phyloP scores from a whole-genome alignment of 2,329 filamentous ascomycete genomes.

The Pyricularia grisea region DNA sequence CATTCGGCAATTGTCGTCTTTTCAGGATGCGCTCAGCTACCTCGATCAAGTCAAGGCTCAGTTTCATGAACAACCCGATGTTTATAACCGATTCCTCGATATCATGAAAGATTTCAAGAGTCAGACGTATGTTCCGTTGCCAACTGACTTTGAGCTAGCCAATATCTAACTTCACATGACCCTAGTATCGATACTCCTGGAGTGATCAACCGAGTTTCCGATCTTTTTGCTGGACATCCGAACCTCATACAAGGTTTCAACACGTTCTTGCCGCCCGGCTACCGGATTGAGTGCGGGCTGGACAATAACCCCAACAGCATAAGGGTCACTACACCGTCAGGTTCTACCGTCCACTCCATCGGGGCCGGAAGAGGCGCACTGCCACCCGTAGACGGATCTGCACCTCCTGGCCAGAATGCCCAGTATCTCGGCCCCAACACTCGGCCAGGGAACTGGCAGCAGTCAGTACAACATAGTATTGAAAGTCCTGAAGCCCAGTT shows the following conservation, averaged over 20 bases:
- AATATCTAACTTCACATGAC: background rate
- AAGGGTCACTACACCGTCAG: slow-evolving; percentile 91
- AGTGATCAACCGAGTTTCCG: slow-evolving; percentile 92
- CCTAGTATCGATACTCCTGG: slow-evolving; percentile 86
- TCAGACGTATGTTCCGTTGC: slow-evolving; percentile 59
- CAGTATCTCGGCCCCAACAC: slow-evolving; percentile 34
- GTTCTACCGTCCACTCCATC: slow-evolving; percentile 91
- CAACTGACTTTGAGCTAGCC: background rate
- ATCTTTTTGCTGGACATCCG: slow-evolving; percentile 90
- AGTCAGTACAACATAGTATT: slow-evolving; percentile 45
- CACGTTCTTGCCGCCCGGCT: slow-evolving; percentile 90
- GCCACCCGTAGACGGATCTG: slow-evolving; percentile 27
- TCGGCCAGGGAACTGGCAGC: slow-evolving; percentile 43
- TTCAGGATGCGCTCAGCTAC: slow-evolving; percentile 73
- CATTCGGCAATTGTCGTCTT: background rate
- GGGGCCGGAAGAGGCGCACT: slow-evolving; percentile 34
- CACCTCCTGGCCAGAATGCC: slow-evolving; percentile 27
- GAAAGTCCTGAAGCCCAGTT: slow-evolving; percentile 56
- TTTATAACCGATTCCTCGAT: slow-evolving; percentile 93
- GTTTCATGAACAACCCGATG: slow-evolving; percentile 92
- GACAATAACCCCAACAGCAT: slow-evolving; percentile 95
- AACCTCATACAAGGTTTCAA: slow-evolving; percentile 97
- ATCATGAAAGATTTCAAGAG: slow-evolving; percentile 99
- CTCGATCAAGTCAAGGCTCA: slow-evolving; percentile 98
- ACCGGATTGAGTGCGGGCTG: slow-evolving; percentile 90